These are phyloP conservation scores for Dissophora globulifera DNA, from an alignment of 192 early-diverging fungal genomes.

Conservation along the genomic window DNA sequence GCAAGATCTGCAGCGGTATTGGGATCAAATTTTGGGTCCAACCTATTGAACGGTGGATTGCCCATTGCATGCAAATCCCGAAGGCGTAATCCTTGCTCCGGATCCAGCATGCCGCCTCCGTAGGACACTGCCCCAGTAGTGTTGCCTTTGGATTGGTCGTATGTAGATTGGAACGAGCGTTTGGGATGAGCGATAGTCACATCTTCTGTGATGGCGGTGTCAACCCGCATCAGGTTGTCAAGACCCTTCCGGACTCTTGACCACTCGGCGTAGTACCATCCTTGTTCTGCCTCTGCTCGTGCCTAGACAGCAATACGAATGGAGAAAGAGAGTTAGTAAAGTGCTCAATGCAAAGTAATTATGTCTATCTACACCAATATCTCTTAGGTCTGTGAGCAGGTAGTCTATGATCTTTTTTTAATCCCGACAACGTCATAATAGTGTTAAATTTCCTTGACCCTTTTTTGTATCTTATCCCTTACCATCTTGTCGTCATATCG, in stretches of 20 bases:
- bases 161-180: not conserved
- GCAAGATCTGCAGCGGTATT: not conserved
- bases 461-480: not conserved
- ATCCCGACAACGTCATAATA: too few species aligned
- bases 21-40: not conserved
- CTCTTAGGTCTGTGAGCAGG: too few species aligned
- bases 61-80: conserved; percentile 3
- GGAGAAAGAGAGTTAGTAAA: too few species aligned
- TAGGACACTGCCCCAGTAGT: not conserved
- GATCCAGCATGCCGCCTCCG: not conserved
- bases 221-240: conserved; percentile 21
- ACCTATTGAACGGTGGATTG: not conserved
- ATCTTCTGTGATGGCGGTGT: conserved; percentile 16
- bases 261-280: conserved; percentile 48
- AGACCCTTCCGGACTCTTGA: conserved; percentile 32
- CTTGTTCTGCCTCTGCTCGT: conserved; percentile 21
- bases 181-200: conserved; percentile 13
- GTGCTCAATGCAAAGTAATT: too few species aligned
- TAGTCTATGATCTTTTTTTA: too few species aligned
- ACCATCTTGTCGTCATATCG: conserved; percentile 56
- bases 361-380: too few species aligned
- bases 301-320: conserved; percentile 16
- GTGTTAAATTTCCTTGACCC: too few species aligned
- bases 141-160: too few species aligned
- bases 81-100: conserved; percentile 9